Evolutionary conservation across 2,329 filamentous ascomycete genomes (phyloP).

Genomic region (Bisporella sp.): DNA sequence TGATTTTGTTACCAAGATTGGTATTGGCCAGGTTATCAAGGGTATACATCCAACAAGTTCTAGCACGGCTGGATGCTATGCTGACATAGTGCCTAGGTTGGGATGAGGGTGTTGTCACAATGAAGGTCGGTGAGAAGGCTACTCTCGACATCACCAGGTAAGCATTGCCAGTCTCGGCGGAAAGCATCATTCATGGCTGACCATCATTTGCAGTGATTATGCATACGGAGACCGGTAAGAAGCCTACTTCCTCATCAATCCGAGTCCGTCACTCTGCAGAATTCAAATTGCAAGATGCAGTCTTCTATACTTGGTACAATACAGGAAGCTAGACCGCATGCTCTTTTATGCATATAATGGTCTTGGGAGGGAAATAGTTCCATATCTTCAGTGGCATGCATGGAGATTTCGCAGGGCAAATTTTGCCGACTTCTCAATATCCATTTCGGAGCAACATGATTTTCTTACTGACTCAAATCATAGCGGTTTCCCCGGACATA

Average conservation of each 20-base stretch:
- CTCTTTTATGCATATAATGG: too few species aligned
- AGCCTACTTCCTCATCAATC: neutral
- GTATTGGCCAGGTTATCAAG: conserved; percentile 76
- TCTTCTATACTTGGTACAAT: too few species aligned
- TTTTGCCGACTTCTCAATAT: too few species aligned
- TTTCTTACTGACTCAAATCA: conserved; percentile 3
- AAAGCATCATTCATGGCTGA: too few species aligned
- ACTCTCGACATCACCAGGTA: conserved; percentile 75
- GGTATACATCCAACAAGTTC: conserved; percentile 44
- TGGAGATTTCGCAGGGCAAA: too few species aligned
- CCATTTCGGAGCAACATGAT: neutral
- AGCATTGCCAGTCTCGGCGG: conserved; percentile 19
- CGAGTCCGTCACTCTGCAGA: neutral
- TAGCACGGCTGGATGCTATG: conserved; percentile 1
- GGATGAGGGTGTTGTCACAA: conserved; percentile 78
- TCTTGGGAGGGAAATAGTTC: too few species aligned
- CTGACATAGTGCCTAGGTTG: conserved; percentile 46
- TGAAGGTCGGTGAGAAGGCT: conserved; percentile 88
- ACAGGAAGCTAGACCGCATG: too few species aligned
- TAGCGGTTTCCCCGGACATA: conserved; percentile 73
- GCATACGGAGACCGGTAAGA: conserved; percentile 57
- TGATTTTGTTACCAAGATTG: conserved; percentile 72
- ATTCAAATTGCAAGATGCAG: too few species aligned
- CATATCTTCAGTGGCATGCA: too few species aligned
- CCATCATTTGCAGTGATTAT: conserved; percentile 43